A percentile compares a stretch with the other conserved stretches of the same genome.
phyloP scores from a whole-genome alignment of 441 rosid genomes.

The Corymbia calophylla region DNA sequence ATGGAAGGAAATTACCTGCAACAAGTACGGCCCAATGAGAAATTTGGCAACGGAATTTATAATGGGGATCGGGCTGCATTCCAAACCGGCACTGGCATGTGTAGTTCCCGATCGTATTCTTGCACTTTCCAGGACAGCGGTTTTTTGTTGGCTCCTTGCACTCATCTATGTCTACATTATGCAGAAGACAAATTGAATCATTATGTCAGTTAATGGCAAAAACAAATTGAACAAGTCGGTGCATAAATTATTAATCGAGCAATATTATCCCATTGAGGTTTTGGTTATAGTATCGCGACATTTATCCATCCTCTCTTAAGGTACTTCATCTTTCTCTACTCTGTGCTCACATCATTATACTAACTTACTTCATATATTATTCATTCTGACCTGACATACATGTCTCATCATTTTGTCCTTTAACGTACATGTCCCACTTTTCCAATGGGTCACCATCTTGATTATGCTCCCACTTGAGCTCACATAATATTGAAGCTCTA shows the following conservation, averaged over 20 bases:
- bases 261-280: background rate
- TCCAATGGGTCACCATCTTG: too few relatives aligned
- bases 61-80: background rate
- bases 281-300: background rate
- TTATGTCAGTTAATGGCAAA: too few relatives aligned
- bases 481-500: too few relatives aligned
- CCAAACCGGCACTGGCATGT: background rate
- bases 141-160: fast-evolving
- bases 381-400: too few relatives aligned
- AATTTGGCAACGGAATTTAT: background rate
- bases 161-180: background rate
- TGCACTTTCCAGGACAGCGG: background rate
- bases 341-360: too few relatives aligned
- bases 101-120: background rate
- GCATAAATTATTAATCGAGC: background rate
- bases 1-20: background rate
- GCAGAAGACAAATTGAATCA: background rate
- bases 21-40: background rate
- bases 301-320: background rate
- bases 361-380: too few relatives aligned
- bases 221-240: background rate
- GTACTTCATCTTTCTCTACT: background rate
- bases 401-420: too few relatives aligned
- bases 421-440: too few relatives aligned
- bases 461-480: too few relatives aligned